These are phyloP conservation scores for Fusarium oxysporum DNA, from an alignment of 2,329 filamentous ascomycete species.

Conservation along the genomic window DNA sequence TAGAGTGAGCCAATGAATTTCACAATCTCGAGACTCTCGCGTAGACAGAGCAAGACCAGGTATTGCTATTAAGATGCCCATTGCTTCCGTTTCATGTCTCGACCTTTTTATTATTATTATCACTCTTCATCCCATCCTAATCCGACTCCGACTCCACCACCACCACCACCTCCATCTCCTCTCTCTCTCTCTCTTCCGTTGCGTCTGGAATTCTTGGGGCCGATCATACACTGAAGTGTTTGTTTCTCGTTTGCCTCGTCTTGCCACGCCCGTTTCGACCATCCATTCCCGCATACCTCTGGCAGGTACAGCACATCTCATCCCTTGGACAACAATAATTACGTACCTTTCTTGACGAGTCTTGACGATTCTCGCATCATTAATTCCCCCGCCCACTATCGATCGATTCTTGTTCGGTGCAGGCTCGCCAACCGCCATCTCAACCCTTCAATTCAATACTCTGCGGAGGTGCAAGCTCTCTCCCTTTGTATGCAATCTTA, in stretches of 20 bases:
- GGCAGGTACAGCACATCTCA: conserved; percentile 35
- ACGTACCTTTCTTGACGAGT: conserved; percentile 6
- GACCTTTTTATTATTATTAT: conserved; percentile 6
- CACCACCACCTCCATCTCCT: not conserved
- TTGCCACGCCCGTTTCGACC: conserved; percentile 25
- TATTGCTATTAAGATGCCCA: conserved; percentile 25
- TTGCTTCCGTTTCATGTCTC: conserved; percentile 34
- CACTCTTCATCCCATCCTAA: conserved; percentile 28
- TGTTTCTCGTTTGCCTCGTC: conserved; percentile 29
- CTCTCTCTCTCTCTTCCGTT: not conserved
- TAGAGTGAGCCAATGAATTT: conserved; percentile 23
- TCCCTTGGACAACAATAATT: conserved; percentile 35
- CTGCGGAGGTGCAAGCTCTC: conserved; percentile 39
- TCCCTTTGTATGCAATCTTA: conserved; percentile 43
- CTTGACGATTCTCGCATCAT: conserved; percentile 36
- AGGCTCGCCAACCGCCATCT: conserved; percentile 25
- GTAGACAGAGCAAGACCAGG: conserved; percentile 9
- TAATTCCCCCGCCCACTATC: conserved; percentile 19
- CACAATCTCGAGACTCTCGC: conserved; percentile 7
- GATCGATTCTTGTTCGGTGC: conserved; percentile 32
- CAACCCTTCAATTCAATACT: conserved; percentile 32
- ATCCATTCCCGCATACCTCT: conserved; percentile 39
- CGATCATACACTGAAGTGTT: conserved; percentile 14
- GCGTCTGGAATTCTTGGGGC: conserved; percentile 33
- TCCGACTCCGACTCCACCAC: conserved; percentile 10